Conservation (phyloP, 2,329 filamentous ascomycete genomes). For the Incumbomyces lentus region DNA sequence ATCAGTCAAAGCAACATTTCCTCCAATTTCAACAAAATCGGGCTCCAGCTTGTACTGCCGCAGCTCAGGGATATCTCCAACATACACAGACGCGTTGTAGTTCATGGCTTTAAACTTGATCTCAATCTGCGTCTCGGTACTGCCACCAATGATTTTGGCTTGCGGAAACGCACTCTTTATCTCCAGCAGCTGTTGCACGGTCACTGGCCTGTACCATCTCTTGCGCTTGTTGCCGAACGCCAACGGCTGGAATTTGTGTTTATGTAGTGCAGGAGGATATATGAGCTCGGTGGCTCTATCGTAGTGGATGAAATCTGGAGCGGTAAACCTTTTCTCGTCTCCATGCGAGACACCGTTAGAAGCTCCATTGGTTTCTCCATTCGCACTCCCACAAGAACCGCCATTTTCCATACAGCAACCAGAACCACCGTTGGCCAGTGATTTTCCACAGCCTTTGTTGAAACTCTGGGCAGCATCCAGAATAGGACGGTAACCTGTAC, state of each 20-base stretch:
- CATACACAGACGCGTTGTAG: slow-evolving; percentile 80
- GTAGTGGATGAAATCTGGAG: slow-evolving; percentile 88
- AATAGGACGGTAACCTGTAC: slow-evolving; percentile 90
- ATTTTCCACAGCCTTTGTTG: slow-evolving; percentile 49
- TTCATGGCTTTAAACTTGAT: slow-evolving; percentile 94
- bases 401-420: slow-evolving; percentile 63
- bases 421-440: slow-evolving; percentile 47
- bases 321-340: slow-evolving; percentile 55
- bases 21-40: slow-evolving; percentile 79
- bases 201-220: slow-evolving; percentile 84
- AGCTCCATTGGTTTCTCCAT: slow-evolving; percentile 30
- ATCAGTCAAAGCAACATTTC: slow-evolving; percentile 86
- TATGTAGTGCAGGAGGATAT: slow-evolving; percentile 76
- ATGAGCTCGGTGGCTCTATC: slow-evolving; percentile 90
- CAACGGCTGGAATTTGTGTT: slow-evolving; percentile 69
- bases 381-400: slow-evolving; percentile 49
- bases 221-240: slow-evolving; percentile 92
- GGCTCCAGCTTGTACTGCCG: slow-evolving; percentile 70
- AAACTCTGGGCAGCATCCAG: slow-evolving; percentile 90
- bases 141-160: slow-evolving; percentile 90
- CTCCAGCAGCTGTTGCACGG: slow-evolving; percentile 73
- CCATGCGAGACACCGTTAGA: slow-evolving; percentile 37
- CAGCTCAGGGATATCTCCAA: slow-evolving; percentile 86
- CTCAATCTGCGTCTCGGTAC: slow-evolving; percentile 95
- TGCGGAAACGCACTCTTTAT: slow-evolving; percentile 79